Conservation (phyloP, 2,329 filamentous ascomycete species). For the Fusarium xylarioides region DNA sequence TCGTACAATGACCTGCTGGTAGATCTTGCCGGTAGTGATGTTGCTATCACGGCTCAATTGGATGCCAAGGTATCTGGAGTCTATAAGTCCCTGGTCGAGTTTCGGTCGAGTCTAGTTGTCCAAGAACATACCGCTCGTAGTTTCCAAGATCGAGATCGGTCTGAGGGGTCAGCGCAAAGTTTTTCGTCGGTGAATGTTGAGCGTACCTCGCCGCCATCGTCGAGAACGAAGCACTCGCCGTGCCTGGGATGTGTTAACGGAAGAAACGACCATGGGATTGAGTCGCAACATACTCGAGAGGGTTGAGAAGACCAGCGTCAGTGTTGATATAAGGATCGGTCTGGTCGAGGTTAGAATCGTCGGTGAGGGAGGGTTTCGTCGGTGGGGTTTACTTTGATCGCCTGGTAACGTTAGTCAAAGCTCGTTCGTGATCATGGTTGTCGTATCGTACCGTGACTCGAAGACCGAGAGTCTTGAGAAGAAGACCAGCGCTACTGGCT, state of each 20-base stretch:
- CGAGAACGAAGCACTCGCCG: constrained; percentile 88
- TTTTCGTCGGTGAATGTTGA: neutral
- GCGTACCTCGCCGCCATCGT: constrained; percentile 62
- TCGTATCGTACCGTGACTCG: constrained; percentile 65
- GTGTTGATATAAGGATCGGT: constrained; percentile 62
- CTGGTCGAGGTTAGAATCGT: constrained; percentile 47
- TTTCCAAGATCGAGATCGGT: constrained; percentile 66
- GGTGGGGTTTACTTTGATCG: constrained; percentile 25
- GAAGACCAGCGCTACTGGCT: constrained; percentile 63
- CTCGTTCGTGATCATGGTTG: neutral
- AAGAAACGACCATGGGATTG: neutral
- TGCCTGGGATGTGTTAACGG: constrained; percentile 62
- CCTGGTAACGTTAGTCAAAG: constrained; percentile 28
- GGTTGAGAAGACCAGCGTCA: constrained; percentile 45
- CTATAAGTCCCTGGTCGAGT: neutral
- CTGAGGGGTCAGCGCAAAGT: constrained; percentile 38
- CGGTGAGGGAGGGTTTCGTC: neutral
- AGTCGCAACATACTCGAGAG: constrained; percentile 44
- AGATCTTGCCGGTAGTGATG: constrained; percentile 98
- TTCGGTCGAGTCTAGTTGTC: neutral
- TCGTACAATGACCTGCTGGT: constrained; percentile 82
- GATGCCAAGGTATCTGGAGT: constrained; percentile 73
- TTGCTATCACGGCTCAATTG: constrained; percentile 88
- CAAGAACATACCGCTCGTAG: constrained; percentile 56
- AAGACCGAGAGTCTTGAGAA: constrained; percentile 82